A percentile compares a stretch with the other conserved stretches of the same genome.
Conservation (phyloP, 2,329 filamentous ascomycete genomes). For the Penicillium sp. region DNA sequence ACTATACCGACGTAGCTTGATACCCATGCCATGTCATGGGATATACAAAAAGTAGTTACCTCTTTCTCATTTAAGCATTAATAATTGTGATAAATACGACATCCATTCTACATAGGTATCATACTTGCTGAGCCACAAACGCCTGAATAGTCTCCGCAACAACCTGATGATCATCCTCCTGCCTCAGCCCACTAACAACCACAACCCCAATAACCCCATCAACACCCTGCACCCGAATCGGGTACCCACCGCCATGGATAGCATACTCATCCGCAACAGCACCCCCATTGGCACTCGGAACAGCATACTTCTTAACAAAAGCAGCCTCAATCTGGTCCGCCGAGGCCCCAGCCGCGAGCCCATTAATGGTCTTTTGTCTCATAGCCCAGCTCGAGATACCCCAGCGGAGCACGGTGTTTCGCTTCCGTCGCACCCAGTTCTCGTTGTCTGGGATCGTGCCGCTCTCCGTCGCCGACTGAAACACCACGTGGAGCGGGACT, state of each 20-base stretch:
- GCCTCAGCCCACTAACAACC: conserved; percentile 71
- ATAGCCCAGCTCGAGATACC: conserved; percentile 69
- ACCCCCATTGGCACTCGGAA: conserved; percentile 52
- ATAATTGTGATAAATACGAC: not conserved
- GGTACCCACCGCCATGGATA: conserved; percentile 74
- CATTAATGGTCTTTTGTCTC: conserved; percentile 58
- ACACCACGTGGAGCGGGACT: conserved; percentile 56
- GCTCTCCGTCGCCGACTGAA: conserved; percentile 65
- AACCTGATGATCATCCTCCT: conserved; percentile 73
- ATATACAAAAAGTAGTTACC: too few relatives aligned
- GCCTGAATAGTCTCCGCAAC: conserved; percentile 67
- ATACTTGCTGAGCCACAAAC: conserved; percentile 31
- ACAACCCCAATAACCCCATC: conserved; percentile 74
- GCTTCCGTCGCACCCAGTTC: conserved; percentile 67
- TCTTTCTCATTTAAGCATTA: not conserved
- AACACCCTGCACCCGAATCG: conserved; percentile 67
- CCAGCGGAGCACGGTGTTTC: conserved; percentile 68
- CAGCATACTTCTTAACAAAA: conserved; percentile 64
- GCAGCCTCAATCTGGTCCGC: conserved; percentile 56
- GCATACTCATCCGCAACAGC: conserved; percentile 59
- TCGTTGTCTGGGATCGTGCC: conserved; percentile 71
- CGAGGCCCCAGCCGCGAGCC: conserved; percentile 13
- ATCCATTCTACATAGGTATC: conserved; percentile 6
- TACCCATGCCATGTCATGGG: too few relatives aligned
- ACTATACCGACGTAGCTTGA: too few relatives aligned